Percentiles rank a stretch among this genome's conserved stretches.
Evolutionary conservation across 208 protist genomes (phyloP).

Genomic region (Leishmania aethiopica): DNA sequence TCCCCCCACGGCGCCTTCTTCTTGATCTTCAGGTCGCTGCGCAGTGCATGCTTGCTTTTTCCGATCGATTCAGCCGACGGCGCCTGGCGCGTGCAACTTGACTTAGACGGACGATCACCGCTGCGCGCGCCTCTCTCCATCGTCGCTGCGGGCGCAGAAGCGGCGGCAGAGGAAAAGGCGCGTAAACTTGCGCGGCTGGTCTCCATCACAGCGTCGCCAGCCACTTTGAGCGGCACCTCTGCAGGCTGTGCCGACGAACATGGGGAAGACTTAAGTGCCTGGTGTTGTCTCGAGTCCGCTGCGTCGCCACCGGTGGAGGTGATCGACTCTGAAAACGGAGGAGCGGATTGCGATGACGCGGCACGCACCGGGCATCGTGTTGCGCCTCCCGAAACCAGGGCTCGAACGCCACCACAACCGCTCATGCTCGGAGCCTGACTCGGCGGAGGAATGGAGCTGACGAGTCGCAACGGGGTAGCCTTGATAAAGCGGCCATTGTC

Average conservation of each 20-base stretch:
- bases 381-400: background rate
- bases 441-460: background rate
- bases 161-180: background rate
- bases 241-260: background rate
- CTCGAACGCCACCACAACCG: background rate
- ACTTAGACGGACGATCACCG: background rate
- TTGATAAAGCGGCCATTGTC: no score
- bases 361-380: background rate
- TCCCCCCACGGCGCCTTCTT: slow-evolving; percentile 74
- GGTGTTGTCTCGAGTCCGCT: background rate
- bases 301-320: background rate
- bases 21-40: slow-evolving; percentile 44
- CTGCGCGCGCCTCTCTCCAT: background rate
- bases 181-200: background rate
- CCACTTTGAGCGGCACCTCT: background rate
- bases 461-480: background rate
- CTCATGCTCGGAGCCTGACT: background rate
- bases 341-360: background rate
- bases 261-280: background rate
- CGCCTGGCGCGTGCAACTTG: background rate
- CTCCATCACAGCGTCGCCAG: background rate
- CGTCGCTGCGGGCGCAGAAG: background rate
- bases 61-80: background rate
- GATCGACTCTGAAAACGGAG: background rate
- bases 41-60: slow-evolving; percentile 17